These are phyloP conservation scores for Ocimum tenuiflorum DNA, from an alignment of 257 asterid genomes.

Conservation along the genomic window DNA sequence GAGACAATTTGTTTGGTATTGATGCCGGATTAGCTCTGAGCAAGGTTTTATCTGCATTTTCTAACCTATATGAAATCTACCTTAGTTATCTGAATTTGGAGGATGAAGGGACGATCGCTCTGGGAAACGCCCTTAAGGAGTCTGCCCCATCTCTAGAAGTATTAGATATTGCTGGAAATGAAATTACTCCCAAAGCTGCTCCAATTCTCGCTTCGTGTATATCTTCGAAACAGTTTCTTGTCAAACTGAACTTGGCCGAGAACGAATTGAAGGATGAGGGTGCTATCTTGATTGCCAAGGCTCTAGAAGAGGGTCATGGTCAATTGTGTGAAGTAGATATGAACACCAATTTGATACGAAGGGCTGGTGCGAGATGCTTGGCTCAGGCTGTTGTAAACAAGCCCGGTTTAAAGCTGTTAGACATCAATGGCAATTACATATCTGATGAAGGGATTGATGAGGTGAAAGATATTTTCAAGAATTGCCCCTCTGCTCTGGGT, in stretches of 20 bases:
- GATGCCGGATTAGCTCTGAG: conserved; percentile 72
- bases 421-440: conserved; percentile 76
- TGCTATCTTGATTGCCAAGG: conserved; percentile 74
- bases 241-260: conserved; percentile 60
- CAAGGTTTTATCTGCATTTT: conserved; percentile 41
- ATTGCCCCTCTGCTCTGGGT: conserved; percentile 48
- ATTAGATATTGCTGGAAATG: conserved; percentile 92
- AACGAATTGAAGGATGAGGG: conserved; percentile 92
- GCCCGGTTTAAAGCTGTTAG: conserved; percentile 55
- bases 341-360: conserved; percentile 61
- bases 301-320: conserved; percentile 74
- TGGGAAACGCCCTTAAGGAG: conserved; percentile 57
- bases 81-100: conserved; percentile 86
- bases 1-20: conserved; percentile 86
- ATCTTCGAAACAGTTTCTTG: conserved; percentile 60
- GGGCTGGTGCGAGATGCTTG: conserved; percentile 87
- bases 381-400: conserved; percentile 67
- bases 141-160: conserved; percentile 67
- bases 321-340: conserved; percentile 71
- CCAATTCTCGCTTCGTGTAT: conserved; percentile 68
- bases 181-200: conserved; percentile 69
- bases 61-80: conserved; percentile 54
- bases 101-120: conserved; percentile 70
- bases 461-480: conserved; percentile 66
- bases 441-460: conserved; percentile 95